Evolutionary conservation across 805 yeast genomes (phyloP).

Genomic region (Candida ortonii): DNA sequence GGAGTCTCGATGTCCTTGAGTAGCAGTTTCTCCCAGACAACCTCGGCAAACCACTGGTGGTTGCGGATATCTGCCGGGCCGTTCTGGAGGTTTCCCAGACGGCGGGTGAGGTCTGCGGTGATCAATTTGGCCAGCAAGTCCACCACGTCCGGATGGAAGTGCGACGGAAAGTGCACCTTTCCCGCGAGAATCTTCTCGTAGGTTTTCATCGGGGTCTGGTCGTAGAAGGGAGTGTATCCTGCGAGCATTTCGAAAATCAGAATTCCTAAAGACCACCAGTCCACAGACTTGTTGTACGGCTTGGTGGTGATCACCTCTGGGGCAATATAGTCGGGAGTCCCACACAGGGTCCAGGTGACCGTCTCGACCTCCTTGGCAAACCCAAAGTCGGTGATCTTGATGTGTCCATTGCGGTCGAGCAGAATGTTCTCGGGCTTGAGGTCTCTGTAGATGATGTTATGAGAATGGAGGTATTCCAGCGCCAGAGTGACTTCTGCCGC

Average conservation of each 20-base stretch:
- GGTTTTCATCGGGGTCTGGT: constrained; percentile 62
- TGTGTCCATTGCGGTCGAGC: constrained; percentile 58
- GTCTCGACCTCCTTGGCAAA: constrained; percentile 61
- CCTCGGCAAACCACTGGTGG: constrained; percentile 61
- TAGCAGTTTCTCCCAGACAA: constrained; percentile 58
- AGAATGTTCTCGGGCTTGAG: constrained; percentile 61
- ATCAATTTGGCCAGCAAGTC: constrained; percentile 51
- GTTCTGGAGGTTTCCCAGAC: constrained; percentile 57
- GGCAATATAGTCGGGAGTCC: constrained; percentile 64
- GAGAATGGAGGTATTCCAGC: constrained; percentile 54
- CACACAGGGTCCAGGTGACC: constrained; percentile 61
- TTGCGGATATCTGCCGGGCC: constrained; percentile 56
- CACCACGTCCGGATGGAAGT: constrained; percentile 53
- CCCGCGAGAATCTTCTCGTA: constrained; percentile 59
- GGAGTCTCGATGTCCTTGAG: constrained; percentile 60
- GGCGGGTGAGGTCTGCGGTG: constrained; percentile 52
- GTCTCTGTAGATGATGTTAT: constrained; percentile 59
- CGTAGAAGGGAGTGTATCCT: constrained; percentile 62
- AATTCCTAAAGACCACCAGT: constrained; percentile 66
- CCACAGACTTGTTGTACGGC: constrained; percentile 61
- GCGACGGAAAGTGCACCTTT: constrained; percentile 52
- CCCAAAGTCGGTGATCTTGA: constrained; percentile 60
- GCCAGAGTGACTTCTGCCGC: constrained; percentile 62
- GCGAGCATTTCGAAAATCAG: constrained; percentile 61
- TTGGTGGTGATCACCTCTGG: constrained; percentile 63